phyloP scores from a whole-genome alignment of 371 early-diverging fungal genomes.

The Zychaea mexicana region DNA sequence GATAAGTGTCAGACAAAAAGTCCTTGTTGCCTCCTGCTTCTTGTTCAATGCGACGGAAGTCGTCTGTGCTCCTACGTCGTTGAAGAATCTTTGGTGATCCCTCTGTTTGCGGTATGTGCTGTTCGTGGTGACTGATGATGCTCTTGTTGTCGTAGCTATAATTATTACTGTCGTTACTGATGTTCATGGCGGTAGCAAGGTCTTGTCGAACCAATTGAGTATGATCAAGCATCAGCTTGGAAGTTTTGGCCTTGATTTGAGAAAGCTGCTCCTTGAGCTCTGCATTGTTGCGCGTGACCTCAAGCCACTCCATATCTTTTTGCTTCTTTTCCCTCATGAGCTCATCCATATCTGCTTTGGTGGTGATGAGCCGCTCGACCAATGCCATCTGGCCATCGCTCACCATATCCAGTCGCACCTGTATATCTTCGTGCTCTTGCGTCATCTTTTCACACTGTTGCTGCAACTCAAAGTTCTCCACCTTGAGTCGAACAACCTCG shows the following conservation, averaged over 20 bases:
- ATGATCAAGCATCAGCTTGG: neutral
- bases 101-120: neutral
- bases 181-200: neutral
- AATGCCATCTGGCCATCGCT: conserved; percentile 48
- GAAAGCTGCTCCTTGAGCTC: conserved; percentile 11
- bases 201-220: neutral
- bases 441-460: conserved; percentile 34
- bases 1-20: neutral
- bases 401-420: conserved; percentile 39
- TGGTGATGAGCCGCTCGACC: conserved; percentile 29
- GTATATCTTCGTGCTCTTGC: conserved; percentile 30
- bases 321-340: conserved; percentile 23
- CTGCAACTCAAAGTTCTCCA: conserved; percentile 34
- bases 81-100: neutral
- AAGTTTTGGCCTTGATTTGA: neutral
- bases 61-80: conserved; percentile 10
- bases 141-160: neutral
- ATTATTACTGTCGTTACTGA: neutral
- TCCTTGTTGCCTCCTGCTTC: neutral
- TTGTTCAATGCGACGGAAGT: conserved; percentile 3
- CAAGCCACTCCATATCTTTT: conserved; percentile 22
- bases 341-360: conserved; percentile 39
- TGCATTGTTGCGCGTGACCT: conserved; percentile 15
- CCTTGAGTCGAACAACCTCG: conserved; percentile 33
- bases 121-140: neutral